These are phyloP conservation scores for Paecilomyces dactylethromorphus DNA, from an alignment of 2,329 filamentous ascomycete species.

Conservation along the genomic window DNA sequence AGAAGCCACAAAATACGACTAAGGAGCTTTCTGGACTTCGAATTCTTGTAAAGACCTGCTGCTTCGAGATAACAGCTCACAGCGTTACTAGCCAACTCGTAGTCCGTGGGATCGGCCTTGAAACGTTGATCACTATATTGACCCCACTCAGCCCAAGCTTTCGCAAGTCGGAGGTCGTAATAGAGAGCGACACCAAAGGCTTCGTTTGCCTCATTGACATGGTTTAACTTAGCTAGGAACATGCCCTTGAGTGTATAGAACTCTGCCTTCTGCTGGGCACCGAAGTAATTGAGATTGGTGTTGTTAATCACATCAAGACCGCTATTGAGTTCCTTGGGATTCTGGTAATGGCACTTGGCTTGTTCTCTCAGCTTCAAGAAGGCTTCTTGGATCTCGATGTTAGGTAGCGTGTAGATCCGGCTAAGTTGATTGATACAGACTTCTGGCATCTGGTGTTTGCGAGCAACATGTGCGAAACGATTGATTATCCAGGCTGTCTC, in stretches of 20 bases:
- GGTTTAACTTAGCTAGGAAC: slow-evolving; percentile 91
- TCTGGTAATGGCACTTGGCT: slow-evolving; percentile 97
- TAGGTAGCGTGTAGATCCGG: slow-evolving; percentile 95
- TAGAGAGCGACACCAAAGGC: slow-evolving; percentile 93
- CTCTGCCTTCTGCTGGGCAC: slow-evolving; percentile 89
- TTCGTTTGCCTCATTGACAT: slow-evolving; percentile 85
- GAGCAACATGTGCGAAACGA: slow-evolving; percentile 91
- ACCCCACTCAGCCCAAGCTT: slow-evolving; percentile 99
- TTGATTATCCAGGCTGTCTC: slow-evolving; percentile 99
- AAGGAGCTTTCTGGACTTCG: slow-evolving; percentile 89
- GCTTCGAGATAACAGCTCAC: slow-evolving; percentile 95
- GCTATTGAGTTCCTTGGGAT: slow-evolving; percentile 81
- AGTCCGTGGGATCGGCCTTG: slow-evolving; percentile 77
- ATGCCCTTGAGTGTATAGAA: slow-evolving; percentile 99
- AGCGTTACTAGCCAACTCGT: slow-evolving; percentile 81
- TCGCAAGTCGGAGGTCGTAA: slow-evolving; percentile 90
- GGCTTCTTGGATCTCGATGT: slow-evolving; percentile 98
- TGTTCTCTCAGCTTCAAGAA: slow-evolving; percentile 98
- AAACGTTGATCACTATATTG: slow-evolving; percentile 96
- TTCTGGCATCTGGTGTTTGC: slow-evolving; percentile 93
- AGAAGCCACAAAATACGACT: slow-evolving; percentile 92
- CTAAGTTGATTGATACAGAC: slow-evolving; percentile 97
- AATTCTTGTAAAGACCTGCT: slow-evolving; percentile 91
- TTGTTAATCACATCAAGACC: slow-evolving; percentile 99
- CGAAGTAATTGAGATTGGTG: slow-evolving; percentile 98